Evolutionary conservation across 805 yeast genomes (phyloP).

Genomic region (Lipomyces yamanashiensis): DNA sequence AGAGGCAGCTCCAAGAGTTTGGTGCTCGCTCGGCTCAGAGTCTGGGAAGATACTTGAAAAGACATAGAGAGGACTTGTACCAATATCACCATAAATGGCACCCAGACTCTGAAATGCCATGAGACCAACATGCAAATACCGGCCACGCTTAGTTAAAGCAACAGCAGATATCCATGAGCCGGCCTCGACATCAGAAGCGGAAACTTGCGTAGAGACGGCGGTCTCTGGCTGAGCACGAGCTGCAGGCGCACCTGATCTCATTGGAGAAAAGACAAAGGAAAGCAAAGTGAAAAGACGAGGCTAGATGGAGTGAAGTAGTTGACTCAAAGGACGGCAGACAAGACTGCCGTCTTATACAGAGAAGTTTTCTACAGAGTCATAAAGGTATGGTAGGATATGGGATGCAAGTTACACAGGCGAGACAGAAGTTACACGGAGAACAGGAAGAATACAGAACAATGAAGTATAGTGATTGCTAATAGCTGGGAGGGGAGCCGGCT

Average conservation of each 20-base stretch:
- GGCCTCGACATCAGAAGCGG: not conserved
- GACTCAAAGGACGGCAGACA: not conserved
- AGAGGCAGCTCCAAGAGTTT: slow-evolving; percentile 57
- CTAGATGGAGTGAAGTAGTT: too few relatives aligned
- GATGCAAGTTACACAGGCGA: too few relatives aligned
- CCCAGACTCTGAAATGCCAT: slow-evolving; percentile 57
- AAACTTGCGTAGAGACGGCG: not conserved
- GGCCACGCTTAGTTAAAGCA: not conserved
- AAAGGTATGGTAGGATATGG: not conserved
- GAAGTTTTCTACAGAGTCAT: not conserved
- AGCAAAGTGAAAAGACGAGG: not conserved
- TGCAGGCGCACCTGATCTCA: not conserved
- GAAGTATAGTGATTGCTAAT: too few relatives aligned
- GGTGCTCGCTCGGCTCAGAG: slow-evolving; percentile 47
- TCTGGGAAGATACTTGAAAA: slow-evolving; percentile 46
- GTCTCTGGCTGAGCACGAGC: not conserved
- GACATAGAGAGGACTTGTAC: slow-evolving; percentile 64
- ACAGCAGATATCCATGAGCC: not conserved
- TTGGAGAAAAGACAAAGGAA: not conserved
- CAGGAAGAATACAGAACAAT: too few relatives aligned
- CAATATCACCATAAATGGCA: slow-evolving; percentile 67
- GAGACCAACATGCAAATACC: not conserved
- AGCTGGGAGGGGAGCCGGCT: too few relatives aligned
- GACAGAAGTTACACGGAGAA: too few relatives aligned
- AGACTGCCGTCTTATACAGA: not conserved